These are phyloP conservation scores for Ambrosia trifida DNA, from an alignment of 129 eudicot species.

Conservation along the genomic window DNA sequence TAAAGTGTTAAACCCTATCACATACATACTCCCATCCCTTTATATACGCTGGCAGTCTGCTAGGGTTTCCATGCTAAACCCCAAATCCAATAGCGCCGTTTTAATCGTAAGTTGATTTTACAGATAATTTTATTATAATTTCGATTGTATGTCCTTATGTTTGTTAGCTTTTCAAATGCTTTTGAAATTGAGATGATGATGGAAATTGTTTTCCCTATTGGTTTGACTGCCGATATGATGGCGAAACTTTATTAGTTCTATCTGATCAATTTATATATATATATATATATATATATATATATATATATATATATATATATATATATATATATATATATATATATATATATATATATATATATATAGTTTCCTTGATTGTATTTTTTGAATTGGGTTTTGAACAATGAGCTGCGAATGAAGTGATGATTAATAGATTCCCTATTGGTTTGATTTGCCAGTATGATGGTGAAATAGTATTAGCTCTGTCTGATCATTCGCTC, in stretches of 20 bases:
- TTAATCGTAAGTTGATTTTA: background rate
- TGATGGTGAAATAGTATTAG: slow-evolving; percentile 18
- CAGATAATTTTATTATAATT: background rate
- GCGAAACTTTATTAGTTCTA: slow-evolving; percentile 45
- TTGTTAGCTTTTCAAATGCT: background rate
- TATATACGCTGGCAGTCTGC: slow-evolving; percentile 8
- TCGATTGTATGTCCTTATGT: background rate
- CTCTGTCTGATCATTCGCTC: slow-evolving; percentile 10
- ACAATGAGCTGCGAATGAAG: background rate
- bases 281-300: too few relatives aligned
- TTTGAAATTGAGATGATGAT: slow-evolving; percentile 35
- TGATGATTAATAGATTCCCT: slow-evolving; percentile 22
- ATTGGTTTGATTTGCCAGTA: slow-evolving; percentile 18
- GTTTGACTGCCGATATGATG: slow-evolving; percentile 50
- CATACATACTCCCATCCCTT: background rate
- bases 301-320: too few relatives aligned
- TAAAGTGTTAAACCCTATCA: background rate
- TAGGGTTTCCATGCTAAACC: slow-evolving; percentile 11
- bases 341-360: too few relatives aligned
- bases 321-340: too few relatives aligned
- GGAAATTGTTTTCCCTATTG: slow-evolving; percentile 48
- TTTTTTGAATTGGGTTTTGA: background rate
- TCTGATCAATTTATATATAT: slow-evolving; percentile 39
- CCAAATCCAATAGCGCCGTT: slow-evolving; percentile 18
- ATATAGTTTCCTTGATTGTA: too few relatives aligned